Base-by-base conservation (phyloP, 1,284 basidiomycete species). In the Cerioporus squamosus region DNA sequence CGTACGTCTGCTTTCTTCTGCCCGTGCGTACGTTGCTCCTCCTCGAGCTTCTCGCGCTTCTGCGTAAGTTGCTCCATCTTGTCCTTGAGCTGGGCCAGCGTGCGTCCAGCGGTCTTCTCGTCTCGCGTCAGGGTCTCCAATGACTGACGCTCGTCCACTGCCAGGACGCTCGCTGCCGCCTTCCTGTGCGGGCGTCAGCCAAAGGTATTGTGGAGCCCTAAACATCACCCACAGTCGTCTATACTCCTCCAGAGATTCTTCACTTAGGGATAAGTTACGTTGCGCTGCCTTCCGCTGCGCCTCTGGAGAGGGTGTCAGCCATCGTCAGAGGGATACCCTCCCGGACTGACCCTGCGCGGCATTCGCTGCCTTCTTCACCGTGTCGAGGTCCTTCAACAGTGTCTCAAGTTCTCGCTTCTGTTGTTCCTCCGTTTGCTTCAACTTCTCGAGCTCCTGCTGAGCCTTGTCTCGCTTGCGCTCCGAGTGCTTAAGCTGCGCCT, bases 191-290 rank as follows among this genome's bases (percentile, higher is more conserved):
- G 20, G 12, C 15, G 57, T 53, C 42, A 47, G 24, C 5, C 42
- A 22, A 15, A 5, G 24, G 36, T 23, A 14, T 14, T 12, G 33
- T 36, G 33, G 10, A 12, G 3, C 14, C 12, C 1, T 17, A 17
- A 36, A 17, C 7, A 53, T 39, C 4, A 50, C 90, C 66, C 62
- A 95, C 91, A 97, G 77, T 69, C 83, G 77, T 39, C 91, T 90
- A 74, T 99, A 99, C 69, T 97, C 91, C 47, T 90, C 88, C 10
- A 98, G 77, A 67, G 90, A 93, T 55, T 91, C 90, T 68, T 93
- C 89, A 57, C 86, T 92, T 4, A 99, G 78, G 0, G 90, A 88
- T 44, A 93, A 77, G 46, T 93, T 95, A 46, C 86, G 78, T 64
- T 89, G 84, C 15, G 91, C 88, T 2, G 87, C 84, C 65, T 81